Evolutionary conservation across 2,329 filamentous ascomycete species (phyloP).

Genomic region (Colletotrichum viniferum): DNA sequence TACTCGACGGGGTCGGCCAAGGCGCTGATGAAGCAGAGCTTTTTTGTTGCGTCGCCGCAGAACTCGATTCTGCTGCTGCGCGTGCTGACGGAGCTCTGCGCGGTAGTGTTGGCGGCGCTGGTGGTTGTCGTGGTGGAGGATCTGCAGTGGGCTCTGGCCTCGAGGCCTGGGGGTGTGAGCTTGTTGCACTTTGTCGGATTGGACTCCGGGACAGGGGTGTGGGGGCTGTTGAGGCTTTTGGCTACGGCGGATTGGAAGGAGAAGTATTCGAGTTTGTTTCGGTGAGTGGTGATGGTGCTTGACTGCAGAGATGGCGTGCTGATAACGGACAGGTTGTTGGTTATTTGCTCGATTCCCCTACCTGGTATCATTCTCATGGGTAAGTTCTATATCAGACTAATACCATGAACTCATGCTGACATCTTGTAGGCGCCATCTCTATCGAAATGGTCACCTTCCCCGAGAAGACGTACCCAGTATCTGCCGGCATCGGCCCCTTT

Average conservation of each 20-base stretch:
- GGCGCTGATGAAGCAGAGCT: slow-evolving; percentile 6
- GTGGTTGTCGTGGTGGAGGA: slow-evolving; percentile 15
- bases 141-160: slow-evolving; percentile 15
- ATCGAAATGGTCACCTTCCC: slow-evolving; percentile 15
- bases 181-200: slow-evolving; percentile 14
- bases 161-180: slow-evolving; percentile 4
- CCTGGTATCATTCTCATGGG: slow-evolving; percentile 15
- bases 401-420: background rate
- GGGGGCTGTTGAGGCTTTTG: slow-evolving; percentile 8
- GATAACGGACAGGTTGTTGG: background rate
- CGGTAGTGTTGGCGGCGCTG: background rate
- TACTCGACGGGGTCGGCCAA: slow-evolving; percentile 18
- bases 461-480: slow-evolving; percentile 11
- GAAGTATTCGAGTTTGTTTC: slow-evolving; percentile 15
- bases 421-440: background rate
- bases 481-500: slow-evolving; percentile 3
- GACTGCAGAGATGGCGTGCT: background rate
- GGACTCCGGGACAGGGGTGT: slow-evolving; percentile 10
- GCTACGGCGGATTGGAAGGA: slow-evolving; percentile 13
- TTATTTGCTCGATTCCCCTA: slow-evolving; percentile 9
- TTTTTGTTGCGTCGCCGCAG: slow-evolving; percentile 4
- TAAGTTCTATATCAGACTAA: background rate
- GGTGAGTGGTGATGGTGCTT: background rate
- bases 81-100: slow-evolving; percentile 14
- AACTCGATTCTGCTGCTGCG: slow-evolving; percentile 11